These are phyloP conservation scores for Euphorbia celastroides DNA, from an alignment of 441 rosid genomes.

Conservation along the genomic window DNA sequence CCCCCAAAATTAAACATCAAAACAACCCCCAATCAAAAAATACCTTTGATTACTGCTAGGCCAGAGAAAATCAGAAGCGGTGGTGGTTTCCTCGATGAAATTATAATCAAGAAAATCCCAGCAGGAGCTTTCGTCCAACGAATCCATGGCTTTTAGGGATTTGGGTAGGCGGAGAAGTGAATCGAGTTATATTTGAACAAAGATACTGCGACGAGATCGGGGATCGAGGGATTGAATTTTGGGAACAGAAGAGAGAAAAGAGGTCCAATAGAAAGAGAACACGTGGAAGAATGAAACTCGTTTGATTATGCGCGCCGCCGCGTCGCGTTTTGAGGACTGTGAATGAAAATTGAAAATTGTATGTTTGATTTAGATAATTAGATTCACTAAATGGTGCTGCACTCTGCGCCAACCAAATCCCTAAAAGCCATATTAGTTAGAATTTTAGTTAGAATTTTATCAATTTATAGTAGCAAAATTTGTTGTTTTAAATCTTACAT, in stretches of 20 bases:
- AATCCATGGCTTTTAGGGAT: constrained; percentile 26
- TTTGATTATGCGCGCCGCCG: constrained; percentile 17
- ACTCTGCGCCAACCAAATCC: no score
- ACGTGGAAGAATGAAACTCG: constrained; percentile 17
- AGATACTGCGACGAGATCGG: background rate
- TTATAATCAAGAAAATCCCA: constrained; percentile 53
- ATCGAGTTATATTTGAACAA: background rate
- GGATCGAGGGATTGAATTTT: background rate
- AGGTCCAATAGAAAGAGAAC: constrained; percentile 9
- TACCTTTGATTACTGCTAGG: constrained; percentile 22
- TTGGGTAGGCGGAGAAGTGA: background rate
- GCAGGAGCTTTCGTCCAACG: constrained; percentile 26
- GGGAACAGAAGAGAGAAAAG: background rate
- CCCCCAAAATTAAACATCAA: background rate
- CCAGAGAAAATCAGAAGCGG: constrained; percentile 30
- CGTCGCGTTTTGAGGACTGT: constrained; percentile 8
- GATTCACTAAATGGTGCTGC: no score
- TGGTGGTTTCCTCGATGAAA: constrained; percentile 28
- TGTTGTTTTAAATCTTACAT: no score
- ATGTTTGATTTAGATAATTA: no score
- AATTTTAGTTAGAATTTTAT: no score
- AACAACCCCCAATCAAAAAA: background rate
- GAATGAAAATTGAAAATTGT: background rate
- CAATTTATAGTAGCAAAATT: no score
- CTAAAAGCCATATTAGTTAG: no score